Percentiles rank a stretch among this genome's conserved stretches.
phyloP scores from a whole-genome alignment of 805 yeast species.

The Kodamaea sagamina region DNA sequence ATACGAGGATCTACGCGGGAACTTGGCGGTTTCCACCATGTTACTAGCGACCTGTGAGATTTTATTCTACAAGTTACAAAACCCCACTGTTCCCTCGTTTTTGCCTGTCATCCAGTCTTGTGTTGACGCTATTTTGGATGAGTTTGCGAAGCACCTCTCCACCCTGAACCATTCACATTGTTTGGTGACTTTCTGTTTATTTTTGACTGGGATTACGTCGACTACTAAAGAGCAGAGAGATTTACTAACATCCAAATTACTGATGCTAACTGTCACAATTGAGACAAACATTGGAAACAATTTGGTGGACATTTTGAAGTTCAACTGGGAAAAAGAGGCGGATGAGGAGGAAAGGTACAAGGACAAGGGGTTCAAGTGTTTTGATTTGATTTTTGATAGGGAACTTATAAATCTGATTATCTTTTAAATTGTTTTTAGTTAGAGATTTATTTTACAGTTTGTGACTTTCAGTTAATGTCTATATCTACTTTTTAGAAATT shows the following conservation, averaged over 20 bases:
- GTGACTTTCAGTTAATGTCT: too few species aligned
- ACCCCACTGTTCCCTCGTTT: constrained; percentile 16
- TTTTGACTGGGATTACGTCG: constrained; percentile 12
- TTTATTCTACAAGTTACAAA: constrained; percentile 15
- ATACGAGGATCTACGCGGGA: constrained; percentile 13
- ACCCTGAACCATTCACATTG: constrained; percentile 13
- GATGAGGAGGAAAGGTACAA: constrained; percentile 9
- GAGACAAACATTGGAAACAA: constrained; percentile 16
- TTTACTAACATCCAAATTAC: constrained; percentile 2
- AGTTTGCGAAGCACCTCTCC: constrained; percentile 7
- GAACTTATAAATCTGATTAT: constrained; percentile 12
- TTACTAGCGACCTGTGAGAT: constrained; percentile 15
- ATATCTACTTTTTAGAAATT: too few species aligned
- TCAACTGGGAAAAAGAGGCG: constrained; percentile 16
- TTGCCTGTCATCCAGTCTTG: constrained; percentile 13
- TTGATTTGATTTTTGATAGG: constrained; percentile 17
- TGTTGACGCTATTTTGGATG: constrained; percentile 10
- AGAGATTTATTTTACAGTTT: constrained; percentile 1
- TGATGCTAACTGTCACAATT: constrained; percentile 3
- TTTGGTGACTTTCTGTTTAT: constrained; percentile 14
- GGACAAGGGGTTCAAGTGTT: constrained; percentile 16
- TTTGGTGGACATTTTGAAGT: constrained; percentile 9
- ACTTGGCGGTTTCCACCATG: constrained; percentile 16
- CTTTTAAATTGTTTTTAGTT: constrained; percentile 6
- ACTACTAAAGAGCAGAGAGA: constrained; percentile 7